phyloP scores from a whole-genome alignment of 2,329 filamentous ascomycete species.

The Fusarium circinatum region DNA sequence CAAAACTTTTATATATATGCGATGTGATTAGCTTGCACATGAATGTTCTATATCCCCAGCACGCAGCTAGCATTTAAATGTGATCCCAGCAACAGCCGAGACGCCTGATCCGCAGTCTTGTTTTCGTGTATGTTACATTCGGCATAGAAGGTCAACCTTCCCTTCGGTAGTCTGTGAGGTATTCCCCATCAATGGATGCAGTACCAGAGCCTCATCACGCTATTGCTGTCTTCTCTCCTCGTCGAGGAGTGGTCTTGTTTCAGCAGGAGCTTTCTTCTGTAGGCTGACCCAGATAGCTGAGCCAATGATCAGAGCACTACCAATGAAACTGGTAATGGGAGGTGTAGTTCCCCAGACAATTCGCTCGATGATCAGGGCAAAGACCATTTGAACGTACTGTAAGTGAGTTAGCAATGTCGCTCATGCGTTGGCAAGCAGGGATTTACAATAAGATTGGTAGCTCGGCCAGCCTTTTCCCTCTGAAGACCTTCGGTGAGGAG shows the following conservation, averaged over 20 bases:
- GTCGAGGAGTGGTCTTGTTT: slow-evolving; percentile 40
- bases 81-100: fast-evolving
- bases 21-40: neutral
- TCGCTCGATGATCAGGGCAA: slow-evolving; percentile 52
- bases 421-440: fast-evolving
- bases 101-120: neutral
- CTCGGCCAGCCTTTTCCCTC: slow-evolving; percentile 66
- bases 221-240: slow-evolving; percentile 49
- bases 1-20: neutral
- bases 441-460: slow-evolving; percentile 48
- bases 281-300: slow-evolving; percentile 56
- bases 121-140: neutral
- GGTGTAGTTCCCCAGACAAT: slow-evolving; percentile 57
- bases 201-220: fast-evolving
- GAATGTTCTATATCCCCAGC: neutral
- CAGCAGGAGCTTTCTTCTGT: slow-evolving; percentile 50
- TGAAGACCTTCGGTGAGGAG: slow-evolving; percentile 78
- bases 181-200: fast-evolving
- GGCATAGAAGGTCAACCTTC: neutral
- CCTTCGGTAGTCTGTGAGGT: too few species aligned
- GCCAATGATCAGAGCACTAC: slow-evolving; percentile 54
- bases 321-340: slow-evolving; percentile 51
- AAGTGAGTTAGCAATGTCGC: neutral
- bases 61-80: too few species aligned
- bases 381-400: slow-evolving; percentile 49